Evolutionary conservation across 345 rosid species (phyloP).

Genomic region (Pugionium cornutum): DNA sequence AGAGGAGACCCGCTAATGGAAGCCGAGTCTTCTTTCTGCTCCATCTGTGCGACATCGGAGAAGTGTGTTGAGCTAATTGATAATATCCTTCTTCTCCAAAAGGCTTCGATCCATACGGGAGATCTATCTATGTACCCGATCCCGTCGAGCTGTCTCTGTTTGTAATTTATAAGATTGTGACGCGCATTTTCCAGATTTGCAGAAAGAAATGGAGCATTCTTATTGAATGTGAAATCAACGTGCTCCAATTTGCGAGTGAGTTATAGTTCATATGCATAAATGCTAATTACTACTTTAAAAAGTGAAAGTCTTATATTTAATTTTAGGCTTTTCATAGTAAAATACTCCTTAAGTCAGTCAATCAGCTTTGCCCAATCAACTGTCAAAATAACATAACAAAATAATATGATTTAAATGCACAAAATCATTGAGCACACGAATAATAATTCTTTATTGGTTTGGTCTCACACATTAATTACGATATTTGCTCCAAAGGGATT

Average conservation of each 20-base stretch:
- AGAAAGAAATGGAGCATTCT: not conserved
- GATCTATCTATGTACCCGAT: not conserved
- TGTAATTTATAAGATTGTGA: no score
- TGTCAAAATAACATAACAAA: no score
- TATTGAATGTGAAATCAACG: not conserved
- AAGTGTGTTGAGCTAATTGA: not conserved
- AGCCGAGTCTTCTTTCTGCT: slow-evolving; percentile 65
- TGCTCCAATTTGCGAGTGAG: not conserved
- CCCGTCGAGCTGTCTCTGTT: not conserved
- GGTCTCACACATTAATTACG: not conserved
- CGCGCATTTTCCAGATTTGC: not conserved
- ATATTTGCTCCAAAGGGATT: slow-evolving; percentile 4
- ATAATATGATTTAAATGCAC: no score
- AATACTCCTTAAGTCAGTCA: no score
- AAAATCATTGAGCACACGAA: not conserved
- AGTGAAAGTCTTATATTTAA: no score
- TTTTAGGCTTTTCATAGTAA: not conserved
- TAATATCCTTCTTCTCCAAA: not conserved
- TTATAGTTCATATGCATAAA: not conserved
- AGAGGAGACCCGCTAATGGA: slow-evolving; percentile 53
- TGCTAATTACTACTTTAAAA: no score
- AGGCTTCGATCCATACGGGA: not conserved
- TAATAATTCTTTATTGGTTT: not conserved
- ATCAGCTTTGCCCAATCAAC: no score
- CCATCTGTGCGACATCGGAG: slow-evolving; percentile 65